These are phyloP conservation scores for Fibroporia radiculosa DNA, from an alignment of 768 basidiomycete genomes.

Conservation along the genomic window DNA sequence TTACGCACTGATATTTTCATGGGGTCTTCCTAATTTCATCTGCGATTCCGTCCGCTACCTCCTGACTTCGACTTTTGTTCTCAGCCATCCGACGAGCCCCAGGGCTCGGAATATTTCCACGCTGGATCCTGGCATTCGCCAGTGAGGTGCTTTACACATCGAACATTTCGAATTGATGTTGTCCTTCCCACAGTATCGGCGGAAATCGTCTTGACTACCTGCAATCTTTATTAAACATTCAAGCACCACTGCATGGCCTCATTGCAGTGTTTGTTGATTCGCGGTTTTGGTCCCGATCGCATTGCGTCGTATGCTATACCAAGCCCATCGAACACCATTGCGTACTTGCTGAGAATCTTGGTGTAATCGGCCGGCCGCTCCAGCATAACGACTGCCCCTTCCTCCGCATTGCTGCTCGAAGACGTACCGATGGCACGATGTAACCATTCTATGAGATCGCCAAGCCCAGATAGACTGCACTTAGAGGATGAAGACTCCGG, in stretches of 20 bases:
- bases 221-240: slow-evolving; percentile 8
- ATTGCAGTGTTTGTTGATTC: slow-evolving; percentile 6
- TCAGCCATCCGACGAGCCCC: too few species aligned
- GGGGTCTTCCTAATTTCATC: too few species aligned
- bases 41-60: too few species aligned
- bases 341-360: slow-evolving; percentile 10
- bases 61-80: too few species aligned
- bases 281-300: slow-evolving; percentile 3
- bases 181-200: slow-evolving; percentile 17
- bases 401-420: slow-evolving; percentile 5
- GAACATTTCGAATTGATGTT: slow-evolving; percentile 13
- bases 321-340: slow-evolving; percentile 7
- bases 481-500: slow-evolving; percentile 4
- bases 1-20: too few species aligned
- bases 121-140: too few species aligned
- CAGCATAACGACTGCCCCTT: slow-evolving; percentile 11
- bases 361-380: slow-evolving; percentile 13
- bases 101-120: too few species aligned
- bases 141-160: slow-evolving; percentile 15
- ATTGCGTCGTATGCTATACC: slow-evolving; percentile 4
- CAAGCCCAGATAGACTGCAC: slow-evolving; percentile 10
- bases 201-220: slow-evolving; percentile 12
- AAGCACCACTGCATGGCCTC: slow-evolving; percentile 7
- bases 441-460: slow-evolving; percentile 9
- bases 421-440: slow-evolving; percentile 12